Evolutionary conservation across 2,329 filamentous ascomycete genomes (phyloP), one percentile per base, ranked within the genome.

Genomic region (Chaetomium olivaceum): DNA sequence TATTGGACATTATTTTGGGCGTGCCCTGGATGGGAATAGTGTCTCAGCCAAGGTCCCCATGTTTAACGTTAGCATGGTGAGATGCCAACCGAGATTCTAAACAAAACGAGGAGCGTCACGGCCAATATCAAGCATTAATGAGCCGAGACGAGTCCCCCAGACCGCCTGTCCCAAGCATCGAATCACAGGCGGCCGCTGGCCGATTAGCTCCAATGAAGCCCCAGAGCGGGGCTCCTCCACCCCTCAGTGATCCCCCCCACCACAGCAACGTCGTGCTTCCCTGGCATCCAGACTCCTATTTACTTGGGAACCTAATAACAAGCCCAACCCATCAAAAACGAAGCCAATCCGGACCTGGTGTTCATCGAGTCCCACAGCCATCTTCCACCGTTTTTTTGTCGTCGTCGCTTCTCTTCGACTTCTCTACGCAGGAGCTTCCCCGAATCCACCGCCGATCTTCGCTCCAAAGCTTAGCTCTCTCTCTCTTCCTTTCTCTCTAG

Each of bases 141-240:
- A 72, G 63, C 64, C 68, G 71, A 71, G 69, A 71, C 70, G 60
- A 62, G 61, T 50, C 67, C 67, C 63, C 67, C 63, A 69, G 70
- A 71, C 70, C 68, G 70, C 70, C 60, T 68, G 59, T 67, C 62
- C 19, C 58, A 51, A 54, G 59, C 62, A 39, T 64, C 67, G 63
- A 71, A 73, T 71, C 70, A 72, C 59, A 69, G 61, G 59, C 57
- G 60, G 60, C 61, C 55, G 27, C 55, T 60, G 56, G 48, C 48
- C 25, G 27, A 14, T 62, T 68, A 69, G 66, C 65, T 66, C 63
- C 67, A 67, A 71, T 65, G 55, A 61, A 51, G 23, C 58, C 62
- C 67, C 62, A 68, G 63, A 69, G 71, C 69, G 71, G 71, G 71
- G 71, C 68, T 62, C 48, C 58, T 39, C 61, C 68, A 56, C 70